These are phyloP conservation scores for Sclerotinia trifoliorum DNA, from an alignment of 2,329 filamentous ascomycete genomes.

Conservation along the genomic window DNA sequence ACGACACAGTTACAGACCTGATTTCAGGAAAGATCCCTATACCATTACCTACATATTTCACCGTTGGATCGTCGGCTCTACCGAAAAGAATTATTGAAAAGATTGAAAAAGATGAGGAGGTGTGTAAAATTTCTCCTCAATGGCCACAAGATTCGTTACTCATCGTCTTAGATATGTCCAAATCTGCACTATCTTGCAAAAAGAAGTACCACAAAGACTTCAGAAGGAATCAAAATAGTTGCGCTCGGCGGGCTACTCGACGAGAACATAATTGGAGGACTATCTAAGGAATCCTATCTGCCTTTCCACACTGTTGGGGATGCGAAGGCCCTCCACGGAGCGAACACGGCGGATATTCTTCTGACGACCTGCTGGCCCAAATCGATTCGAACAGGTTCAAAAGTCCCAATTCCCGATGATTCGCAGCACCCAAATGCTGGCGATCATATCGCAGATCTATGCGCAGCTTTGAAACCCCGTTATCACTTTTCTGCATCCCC, in stretches of 20 bases:
- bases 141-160: conserved; percentile 10
- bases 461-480: conserved; percentile 75
- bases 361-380: conserved; percentile 85
- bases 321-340: conserved; percentile 70
- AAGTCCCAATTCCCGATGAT: conserved; percentile 55
- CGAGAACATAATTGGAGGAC: conserved; percentile 56
- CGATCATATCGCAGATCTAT: conserved; percentile 75
- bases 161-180: conserved; percentile 61
- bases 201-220: conserved; percentile 69
- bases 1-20: conserved; percentile 60
- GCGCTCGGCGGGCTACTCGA: conserved; percentile 75
- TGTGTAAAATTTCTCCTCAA: conserved; percentile 36
- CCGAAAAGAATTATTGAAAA: conserved; percentile 69
- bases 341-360: conserved; percentile 79
- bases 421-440: conserved; percentile 53
- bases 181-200: conserved; percentile 64
- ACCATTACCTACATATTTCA: conserved; percentile 87
- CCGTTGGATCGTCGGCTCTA: conserved; percentile 70
- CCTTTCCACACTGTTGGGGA: conserved; percentile 77
- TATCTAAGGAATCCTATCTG: conserved; percentile 70
- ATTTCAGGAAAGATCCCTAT: conserved; percentile 70
- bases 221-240: conserved; percentile 86
- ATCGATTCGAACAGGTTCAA: conserved; percentile 67
- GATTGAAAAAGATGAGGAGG: conserved; percentile 66
- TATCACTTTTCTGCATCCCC: conserved; percentile 81